Evolutionary conservation across 2,329 filamentous ascomycete species (phyloP).

Genomic region (Polytolypa hystricis): DNA sequence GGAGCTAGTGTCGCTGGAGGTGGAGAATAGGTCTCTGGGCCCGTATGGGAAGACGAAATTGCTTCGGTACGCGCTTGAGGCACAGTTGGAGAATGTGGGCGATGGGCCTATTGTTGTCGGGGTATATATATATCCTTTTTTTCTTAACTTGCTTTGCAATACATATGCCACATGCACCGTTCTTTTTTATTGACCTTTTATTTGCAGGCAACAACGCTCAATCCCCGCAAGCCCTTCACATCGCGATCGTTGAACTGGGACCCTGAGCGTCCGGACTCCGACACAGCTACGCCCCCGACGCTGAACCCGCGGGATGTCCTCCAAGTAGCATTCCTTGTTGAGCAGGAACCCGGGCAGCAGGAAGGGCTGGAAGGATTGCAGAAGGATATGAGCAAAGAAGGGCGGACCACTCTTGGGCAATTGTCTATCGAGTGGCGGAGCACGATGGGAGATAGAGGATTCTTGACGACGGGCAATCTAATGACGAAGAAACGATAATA

Average conservation of each 20-base stretch:
- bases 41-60: conserved; percentile 33
- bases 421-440: conserved; percentile 80
- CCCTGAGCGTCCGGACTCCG: conserved; percentile 23
- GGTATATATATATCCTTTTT: conserved; percentile 23
- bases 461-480: conserved; percentile 75
- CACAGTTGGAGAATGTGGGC: conserved; percentile 89
- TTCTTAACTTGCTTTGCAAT: background rate
- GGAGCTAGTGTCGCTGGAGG: conserved; percentile 40
- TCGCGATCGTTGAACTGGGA: conserved; percentile 47
- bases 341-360: conserved; percentile 40
- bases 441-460: conserved; percentile 80
- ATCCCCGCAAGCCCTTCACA: conserved; percentile 42
- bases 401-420: conserved; percentile 60
- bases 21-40: conserved; percentile 34
- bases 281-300: conserved; percentile 31
- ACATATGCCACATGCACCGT: background rate
- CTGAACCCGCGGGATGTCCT: conserved; percentile 52
- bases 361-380: conserved; percentile 41
- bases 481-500: conserved; percentile 31
- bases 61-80: conserved; percentile 66
- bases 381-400: conserved; percentile 38
- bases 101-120: conserved; percentile 74
- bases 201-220: conserved; percentile 35
- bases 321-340: conserved; percentile 53
- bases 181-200: conserved; percentile 1